Conservation (phyloP, 2,329 filamentous ascomycete species). For the Fusarium protoensiforme region DNA sequence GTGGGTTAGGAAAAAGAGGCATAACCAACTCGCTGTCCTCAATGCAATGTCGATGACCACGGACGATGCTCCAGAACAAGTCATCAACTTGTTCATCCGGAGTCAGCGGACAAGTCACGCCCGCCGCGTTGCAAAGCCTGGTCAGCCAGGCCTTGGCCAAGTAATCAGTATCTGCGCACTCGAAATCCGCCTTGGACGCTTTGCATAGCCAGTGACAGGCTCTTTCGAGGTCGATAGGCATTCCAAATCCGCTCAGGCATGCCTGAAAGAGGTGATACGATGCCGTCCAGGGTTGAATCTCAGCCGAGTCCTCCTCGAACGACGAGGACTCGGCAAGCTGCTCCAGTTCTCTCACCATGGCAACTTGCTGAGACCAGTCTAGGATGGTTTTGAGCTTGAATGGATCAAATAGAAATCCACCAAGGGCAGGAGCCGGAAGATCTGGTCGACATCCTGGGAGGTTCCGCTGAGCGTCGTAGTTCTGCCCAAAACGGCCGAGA, state of each 20-base stretch:
- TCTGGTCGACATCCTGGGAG: conserved; percentile 6
- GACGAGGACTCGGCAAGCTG: background rate
- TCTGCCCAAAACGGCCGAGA: background rate
- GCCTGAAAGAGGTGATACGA: conserved; percentile 5
- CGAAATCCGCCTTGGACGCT: background rate
- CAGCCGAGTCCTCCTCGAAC: background rate
- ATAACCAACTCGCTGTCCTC: background rate
- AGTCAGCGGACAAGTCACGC: background rate
- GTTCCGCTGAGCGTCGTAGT: conserved; percentile 1
- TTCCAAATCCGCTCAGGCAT: conserved; percentile 1
- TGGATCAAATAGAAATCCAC: background rate
- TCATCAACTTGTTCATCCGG: conserved; percentile 2
- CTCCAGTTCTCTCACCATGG: background rate
- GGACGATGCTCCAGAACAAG: conserved; percentile 3
- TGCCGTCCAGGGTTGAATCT: conserved; percentile 4
- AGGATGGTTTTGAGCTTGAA: background rate
- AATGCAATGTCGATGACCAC: background rate
- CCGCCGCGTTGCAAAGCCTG: background rate
- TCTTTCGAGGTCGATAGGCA: background rate
- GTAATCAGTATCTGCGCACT: background rate
- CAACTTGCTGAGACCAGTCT: conserved; percentile 3
- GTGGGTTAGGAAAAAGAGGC: background rate
- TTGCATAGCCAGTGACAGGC: background rate
- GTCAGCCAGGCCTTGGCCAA: background rate
- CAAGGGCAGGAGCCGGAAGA: background rate